Conservation (phyloP, 805 yeast species). For the Tetrapisispora taiwanensis region DNA sequence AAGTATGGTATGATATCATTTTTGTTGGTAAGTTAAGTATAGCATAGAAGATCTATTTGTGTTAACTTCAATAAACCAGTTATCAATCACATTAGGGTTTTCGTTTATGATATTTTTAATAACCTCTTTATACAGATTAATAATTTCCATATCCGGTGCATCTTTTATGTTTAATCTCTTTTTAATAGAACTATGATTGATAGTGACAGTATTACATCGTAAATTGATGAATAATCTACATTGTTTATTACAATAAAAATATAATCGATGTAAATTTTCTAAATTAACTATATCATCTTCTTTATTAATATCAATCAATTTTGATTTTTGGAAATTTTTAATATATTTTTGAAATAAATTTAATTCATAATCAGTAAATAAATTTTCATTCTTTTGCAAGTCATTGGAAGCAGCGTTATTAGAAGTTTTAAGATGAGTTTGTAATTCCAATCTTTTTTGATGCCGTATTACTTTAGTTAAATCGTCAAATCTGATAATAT, state of each 20-base stretch:
- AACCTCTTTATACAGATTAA: constrained; percentile 10
- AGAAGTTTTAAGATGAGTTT: not conserved
- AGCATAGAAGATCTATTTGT: constrained; percentile 7
- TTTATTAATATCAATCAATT: not conserved
- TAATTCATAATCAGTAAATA: not conserved
- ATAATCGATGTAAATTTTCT: constrained; percentile 6
- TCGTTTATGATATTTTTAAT: constrained; percentile 3
- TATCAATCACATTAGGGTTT: constrained; percentile 4
- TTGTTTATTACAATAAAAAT: constrained; percentile 7
- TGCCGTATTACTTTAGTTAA: not conserved
- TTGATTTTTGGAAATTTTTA: not conserved
- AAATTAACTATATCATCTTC: constrained; percentile 1
- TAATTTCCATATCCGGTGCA: constrained; percentile 7
- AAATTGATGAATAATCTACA: constrained; percentile 9
- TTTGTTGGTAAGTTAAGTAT: constrained; percentile 7
- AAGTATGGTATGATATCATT: too few species aligned
- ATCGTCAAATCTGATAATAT: not conserved
- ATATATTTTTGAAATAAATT: not conserved
- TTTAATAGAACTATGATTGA: constrained; percentile 5
- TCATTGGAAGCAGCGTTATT: not conserved
- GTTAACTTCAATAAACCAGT: constrained; percentile 19
- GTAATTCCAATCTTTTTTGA: not conserved
- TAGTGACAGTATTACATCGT: constrained; percentile 9
- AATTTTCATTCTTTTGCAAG: not conserved
- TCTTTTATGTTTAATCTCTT: constrained; percentile 4